Evolutionary conservation across 176 grass and related monocot genomes (phyloP).

Genomic region (Hsuehochloa calcarea): DNA sequence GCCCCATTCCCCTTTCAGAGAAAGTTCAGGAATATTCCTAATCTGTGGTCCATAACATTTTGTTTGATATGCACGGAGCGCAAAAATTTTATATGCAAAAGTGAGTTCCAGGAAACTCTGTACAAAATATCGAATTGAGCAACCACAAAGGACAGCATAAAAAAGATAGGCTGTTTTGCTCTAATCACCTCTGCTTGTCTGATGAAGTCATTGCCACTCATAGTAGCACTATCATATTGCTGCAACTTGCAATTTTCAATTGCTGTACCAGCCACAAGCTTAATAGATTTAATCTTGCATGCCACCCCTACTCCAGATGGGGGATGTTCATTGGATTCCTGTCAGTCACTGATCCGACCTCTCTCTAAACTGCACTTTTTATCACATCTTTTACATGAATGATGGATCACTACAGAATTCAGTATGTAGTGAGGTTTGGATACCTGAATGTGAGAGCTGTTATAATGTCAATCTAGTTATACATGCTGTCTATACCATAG

Average conservation of each 20-base stretch:
- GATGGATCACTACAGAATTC: constrained; percentile 14
- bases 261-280: constrained; percentile 22
- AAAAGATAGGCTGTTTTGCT: not conserved
- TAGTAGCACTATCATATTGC: not conserved
- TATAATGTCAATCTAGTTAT: not conserved
- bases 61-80: not conserved
- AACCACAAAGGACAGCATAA: constrained; percentile 13
- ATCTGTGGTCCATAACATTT: constrained; percentile 2
- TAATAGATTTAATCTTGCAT: constrained; percentile 1
- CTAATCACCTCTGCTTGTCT: constrained; percentile 4
- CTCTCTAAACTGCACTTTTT: not conserved
- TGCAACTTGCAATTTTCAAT: constrained; percentile 29
- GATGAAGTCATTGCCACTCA: constrained; percentile 37
- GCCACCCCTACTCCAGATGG: constrained; percentile 15
- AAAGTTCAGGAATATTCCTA: constrained; percentile 10
- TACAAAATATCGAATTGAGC: not conserved
- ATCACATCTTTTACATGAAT: constrained; percentile 13
- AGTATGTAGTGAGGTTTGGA: not conserved
- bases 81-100: not conserved
- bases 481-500: not conserved
- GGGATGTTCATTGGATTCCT: constrained; percentile 17
- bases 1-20: not conserved
- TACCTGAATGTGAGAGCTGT: not conserved
- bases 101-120: not conserved
- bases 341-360: not conserved